A percentile compares a stretch with the other conserved stretches of the same genome.
These are phyloP conservation scores for Fusarium xyrophilum DNA, from an alignment of 2,329 filamentous ascomycete genomes.

Conservation along the genomic window DNA sequence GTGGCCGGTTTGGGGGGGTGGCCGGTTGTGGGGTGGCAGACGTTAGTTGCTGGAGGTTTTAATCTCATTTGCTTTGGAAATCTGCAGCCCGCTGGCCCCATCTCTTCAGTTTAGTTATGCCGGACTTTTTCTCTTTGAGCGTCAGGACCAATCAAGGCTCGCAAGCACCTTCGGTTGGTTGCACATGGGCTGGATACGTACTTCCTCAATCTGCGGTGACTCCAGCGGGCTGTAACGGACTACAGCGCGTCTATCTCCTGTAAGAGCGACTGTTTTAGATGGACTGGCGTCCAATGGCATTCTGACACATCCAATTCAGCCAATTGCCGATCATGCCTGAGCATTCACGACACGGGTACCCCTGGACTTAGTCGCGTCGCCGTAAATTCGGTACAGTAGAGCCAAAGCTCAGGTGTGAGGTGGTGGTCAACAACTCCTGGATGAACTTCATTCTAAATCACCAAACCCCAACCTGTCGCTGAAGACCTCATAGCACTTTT, in stretches of 20 bases:
- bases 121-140: conserved; percentile 16
- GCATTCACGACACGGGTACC: conserved; percentile 44
- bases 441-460: conserved; percentile 37
- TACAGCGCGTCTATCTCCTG: conserved; percentile 10
- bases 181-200: not conserved
- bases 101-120: conserved; percentile 7
- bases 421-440: conserved; percentile 40
- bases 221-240: conserved; percentile 15
- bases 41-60: conserved; percentile 16
- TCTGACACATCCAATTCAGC: conserved; percentile 42
- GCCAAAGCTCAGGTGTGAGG: conserved; percentile 16
- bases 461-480: conserved; percentile 19
- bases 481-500: conserved; percentile 22
- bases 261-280: conserved; percentile 10
- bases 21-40: no score
- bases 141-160: conserved; percentile 21
- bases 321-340: conserved; percentile 29
- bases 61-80: conserved; percentile 27
- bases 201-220: conserved; percentile 24
- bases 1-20: no score
- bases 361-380: conserved; percentile 39
- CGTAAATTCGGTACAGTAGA: conserved; percentile 35
- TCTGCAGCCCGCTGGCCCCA: conserved; percentile 16
- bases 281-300: conserved; percentile 2
- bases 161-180: not conserved